Percentiles rank a stretch among this genome's conserved stretches.
Conservation (phyloP, 371 early-diverging fungal genomes). For the Dinochytrium kinnereticum region DNA sequence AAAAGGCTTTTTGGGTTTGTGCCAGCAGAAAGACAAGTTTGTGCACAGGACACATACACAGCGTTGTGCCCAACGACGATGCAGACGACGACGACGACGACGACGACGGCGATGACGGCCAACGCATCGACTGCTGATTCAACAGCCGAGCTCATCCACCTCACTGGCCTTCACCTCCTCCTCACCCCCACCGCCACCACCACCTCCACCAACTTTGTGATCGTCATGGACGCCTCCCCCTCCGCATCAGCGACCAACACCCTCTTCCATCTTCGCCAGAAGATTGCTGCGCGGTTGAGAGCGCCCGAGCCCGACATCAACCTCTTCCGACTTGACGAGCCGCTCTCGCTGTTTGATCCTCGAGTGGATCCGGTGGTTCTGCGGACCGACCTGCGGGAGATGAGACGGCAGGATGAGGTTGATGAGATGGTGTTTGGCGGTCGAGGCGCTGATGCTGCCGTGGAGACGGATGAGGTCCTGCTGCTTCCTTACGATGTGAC, state of each 20-base stretch:
- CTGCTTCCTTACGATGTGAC: background rate
- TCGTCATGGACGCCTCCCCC: slow-evolving; percentile 2
- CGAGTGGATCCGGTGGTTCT: background rate
- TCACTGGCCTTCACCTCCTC: too few species aligned
- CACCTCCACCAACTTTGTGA: background rate
- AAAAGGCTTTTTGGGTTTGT: too few species aligned
- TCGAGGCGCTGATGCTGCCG: background rate
- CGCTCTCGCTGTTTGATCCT: background rate
- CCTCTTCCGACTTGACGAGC: slow-evolving; percentile 10
- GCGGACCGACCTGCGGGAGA: background rate
- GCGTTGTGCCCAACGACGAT: too few species aligned
- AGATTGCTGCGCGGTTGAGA: background rate
- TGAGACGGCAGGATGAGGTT: background rate
- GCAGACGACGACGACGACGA: too few species aligned
- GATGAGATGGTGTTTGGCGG: background rate
- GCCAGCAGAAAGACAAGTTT: too few species aligned
- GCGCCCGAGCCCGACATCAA: slow-evolving; percentile 5
- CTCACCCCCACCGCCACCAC: background rate
- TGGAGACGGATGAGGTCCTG: background rate
- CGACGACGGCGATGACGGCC: too few species aligned
- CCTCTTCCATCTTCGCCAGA: slow-evolving; percentile 5
- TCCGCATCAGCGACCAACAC: background rate
- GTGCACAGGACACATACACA: too few species aligned
- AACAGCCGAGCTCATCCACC: too few species aligned
- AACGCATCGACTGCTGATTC: too few species aligned